Evolutionary conservation across 805 yeast genomes (phyloP).

Genomic region (Lipomyces kockii): DNA sequence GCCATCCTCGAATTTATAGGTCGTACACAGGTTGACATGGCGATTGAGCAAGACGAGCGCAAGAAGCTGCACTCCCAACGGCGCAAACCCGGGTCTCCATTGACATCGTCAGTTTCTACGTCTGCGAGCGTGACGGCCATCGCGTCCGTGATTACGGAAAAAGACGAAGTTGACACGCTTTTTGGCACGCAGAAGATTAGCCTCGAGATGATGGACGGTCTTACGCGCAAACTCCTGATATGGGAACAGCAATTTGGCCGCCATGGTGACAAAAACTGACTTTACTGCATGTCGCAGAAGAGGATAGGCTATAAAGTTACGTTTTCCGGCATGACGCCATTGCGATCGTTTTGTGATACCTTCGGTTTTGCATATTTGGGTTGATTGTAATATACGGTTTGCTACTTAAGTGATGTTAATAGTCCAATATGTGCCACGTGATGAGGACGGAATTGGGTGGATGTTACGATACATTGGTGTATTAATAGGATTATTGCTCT

Average conservation of each 20-base stretch:
- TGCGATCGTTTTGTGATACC: not conserved
- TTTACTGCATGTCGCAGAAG: not conserved
- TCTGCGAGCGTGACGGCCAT: slow-evolving; percentile 13
- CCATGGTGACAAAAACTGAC: slow-evolving; percentile 42
- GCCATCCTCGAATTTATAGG: slow-evolving; percentile 92
- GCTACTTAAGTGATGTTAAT: not conserved
- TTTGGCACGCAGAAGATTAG: slow-evolving; percentile 62
- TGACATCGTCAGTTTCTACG: slow-evolving; percentile 1
- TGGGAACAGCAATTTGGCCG: slow-evolving; percentile 82
- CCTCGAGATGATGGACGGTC: slow-evolving; percentile 66
- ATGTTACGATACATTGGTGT: not conserved
- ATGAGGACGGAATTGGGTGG: not conserved
- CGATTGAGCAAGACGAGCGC: slow-evolving; percentile 69
- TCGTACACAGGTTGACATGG: slow-evolving; percentile 81
- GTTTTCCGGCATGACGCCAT: not conserved
- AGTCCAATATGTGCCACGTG: not conserved
- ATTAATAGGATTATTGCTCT: not conserved
- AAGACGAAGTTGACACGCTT: slow-evolving; percentile 47
- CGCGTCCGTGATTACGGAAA: slow-evolving; percentile 21
- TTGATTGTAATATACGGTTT: not conserved
- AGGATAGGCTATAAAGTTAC: not conserved
- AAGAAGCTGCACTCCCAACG: slow-evolving; percentile 51
- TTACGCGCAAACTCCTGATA: slow-evolving; percentile 68
- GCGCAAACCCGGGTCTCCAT: slow-evolving; percentile 26
- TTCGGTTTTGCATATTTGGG: not conserved